Conservation (phyloP, 352 stramenopile species). For the Phytophthora capsici region DNA sequence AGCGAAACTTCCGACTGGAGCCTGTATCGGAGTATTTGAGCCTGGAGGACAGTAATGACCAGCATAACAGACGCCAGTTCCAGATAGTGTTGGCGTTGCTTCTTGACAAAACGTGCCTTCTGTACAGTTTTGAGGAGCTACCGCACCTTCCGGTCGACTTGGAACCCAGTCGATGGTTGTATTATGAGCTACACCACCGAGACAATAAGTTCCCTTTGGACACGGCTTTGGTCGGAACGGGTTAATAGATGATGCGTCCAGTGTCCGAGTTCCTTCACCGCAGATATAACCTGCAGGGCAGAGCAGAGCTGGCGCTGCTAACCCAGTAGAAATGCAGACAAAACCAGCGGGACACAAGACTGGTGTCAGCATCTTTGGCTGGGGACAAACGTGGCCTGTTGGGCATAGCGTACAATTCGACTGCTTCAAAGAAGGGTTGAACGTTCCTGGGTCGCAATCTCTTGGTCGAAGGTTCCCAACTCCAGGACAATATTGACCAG, state of each 20-base stretch:
- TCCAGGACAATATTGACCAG: constrained; percentile 95
- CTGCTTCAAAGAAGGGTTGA: constrained; percentile 80
- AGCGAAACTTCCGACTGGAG: constrained; percentile 93
- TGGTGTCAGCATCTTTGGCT: constrained; percentile 74
- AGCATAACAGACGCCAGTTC: constrained; percentile 89
- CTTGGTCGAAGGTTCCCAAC: constrained; percentile 93
- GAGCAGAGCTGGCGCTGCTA: constrained; percentile 90
- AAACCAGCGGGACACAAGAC: constrained; percentile 94
- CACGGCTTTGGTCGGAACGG: constrained; percentile 89
- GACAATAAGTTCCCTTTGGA: constrained; percentile 93
- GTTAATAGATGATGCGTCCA: constrained; percentile 87
- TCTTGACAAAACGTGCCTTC: constrained; percentile 96
- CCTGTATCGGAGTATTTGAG: constrained; percentile 86
- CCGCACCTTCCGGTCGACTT: constrained; percentile 74
- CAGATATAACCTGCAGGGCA: constrained; percentile 97
- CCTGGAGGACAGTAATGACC: constrained; percentile 97
- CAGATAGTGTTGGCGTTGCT: constrained; percentile 79
- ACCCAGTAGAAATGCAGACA: constrained; percentile 93
- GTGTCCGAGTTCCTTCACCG: constrained; percentile 89
- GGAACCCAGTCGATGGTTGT: constrained; percentile 93
- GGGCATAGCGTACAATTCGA: constrained; percentile 96
- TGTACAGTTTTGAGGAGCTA: constrained; percentile 92
- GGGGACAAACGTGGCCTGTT: constrained; percentile 94
- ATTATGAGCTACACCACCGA: constrained; percentile 94
- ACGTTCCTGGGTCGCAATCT: constrained; percentile 95